A percentile compares a stretch with the other conserved stretches of the same genome.
These are phyloP conservation scores for Magnaporthiopsis rhizophila DNA, from an alignment of 2,329 filamentous ascomycete genomes.

Conservation along the genomic window DNA sequence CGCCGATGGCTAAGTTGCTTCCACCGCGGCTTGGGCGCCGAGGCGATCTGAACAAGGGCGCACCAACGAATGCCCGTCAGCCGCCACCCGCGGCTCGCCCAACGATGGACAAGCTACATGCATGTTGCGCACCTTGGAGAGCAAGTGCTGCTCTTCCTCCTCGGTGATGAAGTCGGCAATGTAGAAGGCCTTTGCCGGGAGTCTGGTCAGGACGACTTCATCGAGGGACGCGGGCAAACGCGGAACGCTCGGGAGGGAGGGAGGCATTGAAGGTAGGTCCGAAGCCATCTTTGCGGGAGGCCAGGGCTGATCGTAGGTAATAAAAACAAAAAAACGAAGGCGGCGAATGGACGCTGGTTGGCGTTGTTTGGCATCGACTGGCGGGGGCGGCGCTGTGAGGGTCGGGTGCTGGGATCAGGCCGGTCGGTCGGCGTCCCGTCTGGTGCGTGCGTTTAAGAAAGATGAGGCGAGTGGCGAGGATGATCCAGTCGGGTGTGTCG, in stretches of 20 bases:
- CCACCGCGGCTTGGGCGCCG: conserved; percentile 71
- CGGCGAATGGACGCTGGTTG: not conserved
- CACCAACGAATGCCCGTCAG: conserved; percentile 12
- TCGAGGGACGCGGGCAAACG: conserved; percentile 41
- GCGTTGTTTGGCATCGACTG: no score
- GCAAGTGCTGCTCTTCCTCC: conserved; percentile 63
- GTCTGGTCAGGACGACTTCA: conserved; percentile 38
- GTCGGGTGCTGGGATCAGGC: not conserved
- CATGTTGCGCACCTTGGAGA: conserved; percentile 54
- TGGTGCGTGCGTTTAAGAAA: not conserved
- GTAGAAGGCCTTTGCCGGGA: conserved; percentile 69
- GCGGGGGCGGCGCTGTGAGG: not conserved
- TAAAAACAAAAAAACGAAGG: not conserved
- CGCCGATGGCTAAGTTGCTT: conserved; percentile 80
- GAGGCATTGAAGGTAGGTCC: not conserved
- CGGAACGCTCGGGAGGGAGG: not conserved
- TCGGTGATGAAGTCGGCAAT: conserved; percentile 74
- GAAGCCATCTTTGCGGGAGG: not conserved
- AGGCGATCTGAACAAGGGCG: conserved; percentile 35
- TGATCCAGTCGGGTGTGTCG: no score
- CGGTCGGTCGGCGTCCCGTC: not conserved
- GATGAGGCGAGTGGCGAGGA: not conserved
- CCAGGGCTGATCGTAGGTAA: not conserved
- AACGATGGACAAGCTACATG: not conserved
- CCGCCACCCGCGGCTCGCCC: conserved; percentile 31